Conservation (phyloP, 2,329 filamentous ascomycete species). For the Alternaria novae-zelandiae region DNA sequence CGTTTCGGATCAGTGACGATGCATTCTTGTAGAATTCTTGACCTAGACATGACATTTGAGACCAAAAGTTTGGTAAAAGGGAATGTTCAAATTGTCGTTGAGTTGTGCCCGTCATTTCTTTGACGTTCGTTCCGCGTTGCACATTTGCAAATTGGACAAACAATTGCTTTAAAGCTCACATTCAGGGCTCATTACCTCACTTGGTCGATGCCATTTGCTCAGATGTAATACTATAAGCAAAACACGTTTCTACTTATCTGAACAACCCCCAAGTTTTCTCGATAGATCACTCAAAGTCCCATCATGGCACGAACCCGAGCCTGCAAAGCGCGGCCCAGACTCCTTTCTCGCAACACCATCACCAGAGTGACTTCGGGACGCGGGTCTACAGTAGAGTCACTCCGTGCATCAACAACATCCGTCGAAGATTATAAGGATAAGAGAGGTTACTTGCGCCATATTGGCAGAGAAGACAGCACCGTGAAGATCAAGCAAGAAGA, state of each 20-base stretch:
- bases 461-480: background rate
- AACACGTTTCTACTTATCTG: background rate
- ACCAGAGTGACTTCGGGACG: background rate
- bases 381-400: background rate
- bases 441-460: background rate
- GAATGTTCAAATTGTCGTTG: background rate
- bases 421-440: background rate
- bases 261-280: background rate
- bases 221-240: background rate
- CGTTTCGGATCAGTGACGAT: too few species aligned
- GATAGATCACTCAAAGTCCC: background rate
- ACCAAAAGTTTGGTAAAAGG: background rate
- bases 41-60: too few species aligned
- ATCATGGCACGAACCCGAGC: background rate
- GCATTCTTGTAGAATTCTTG: too few species aligned
- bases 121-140: background rate
- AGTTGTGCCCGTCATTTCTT: background rate
- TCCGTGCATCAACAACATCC: background rate
- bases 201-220: background rate
- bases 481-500: background rate
- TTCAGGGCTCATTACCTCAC: background rate
- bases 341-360: background rate
- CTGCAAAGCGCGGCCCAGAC: background rate
- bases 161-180: background rate
- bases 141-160: background rate